phyloP scores from a whole-genome alignment of 2,329 filamentous ascomycete genomes.

The Botrytis medusae region DNA sequence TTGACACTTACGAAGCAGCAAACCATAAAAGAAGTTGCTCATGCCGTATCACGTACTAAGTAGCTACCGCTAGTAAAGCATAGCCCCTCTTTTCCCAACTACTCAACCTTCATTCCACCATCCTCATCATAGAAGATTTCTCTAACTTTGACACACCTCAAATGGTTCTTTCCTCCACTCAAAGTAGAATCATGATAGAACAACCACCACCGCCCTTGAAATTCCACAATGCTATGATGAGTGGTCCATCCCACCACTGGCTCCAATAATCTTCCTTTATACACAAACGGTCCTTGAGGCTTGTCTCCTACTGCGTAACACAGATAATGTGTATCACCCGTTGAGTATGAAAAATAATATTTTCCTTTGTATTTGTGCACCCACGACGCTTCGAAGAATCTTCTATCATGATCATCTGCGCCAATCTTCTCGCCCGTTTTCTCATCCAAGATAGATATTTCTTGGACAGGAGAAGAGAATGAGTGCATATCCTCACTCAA shows the following conservation, averaged over 20 bases:
- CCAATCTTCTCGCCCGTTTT: constrained; percentile 56
- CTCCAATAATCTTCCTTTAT: constrained; percentile 68
- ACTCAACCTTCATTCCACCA: constrained; percentile 54
- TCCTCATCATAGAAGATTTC: constrained; percentile 70
- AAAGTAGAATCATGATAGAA: constrained; percentile 76
- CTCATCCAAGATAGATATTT: constrained; percentile 63
- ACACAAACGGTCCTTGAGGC: constrained; percentile 72
- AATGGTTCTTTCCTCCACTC: constrained; percentile 66
- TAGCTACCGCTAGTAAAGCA: background rate
- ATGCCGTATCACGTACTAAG: background rate
- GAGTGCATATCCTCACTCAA: constrained; percentile 65
- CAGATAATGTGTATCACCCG: constrained; percentile 74
- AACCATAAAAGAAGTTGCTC: background rate
- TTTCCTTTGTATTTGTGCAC: constrained; percentile 68
- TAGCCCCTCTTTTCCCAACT: background rate
- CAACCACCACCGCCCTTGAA: constrained; percentile 68
- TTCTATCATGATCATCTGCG: constrained; percentile 68
- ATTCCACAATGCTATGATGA: constrained; percentile 77
- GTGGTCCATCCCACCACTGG: constrained; percentile 80
- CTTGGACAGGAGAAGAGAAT: constrained; percentile 55
- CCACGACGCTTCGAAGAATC: constrained; percentile 83
- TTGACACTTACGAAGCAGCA: background rate
- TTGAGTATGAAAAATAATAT: constrained; percentile 79
- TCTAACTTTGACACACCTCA: constrained; percentile 71
- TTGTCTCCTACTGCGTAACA: constrained; percentile 65